Conservation (phyloP, 768 basidiomycete genomes). For the Artomyces pyxidatus region DNA sequence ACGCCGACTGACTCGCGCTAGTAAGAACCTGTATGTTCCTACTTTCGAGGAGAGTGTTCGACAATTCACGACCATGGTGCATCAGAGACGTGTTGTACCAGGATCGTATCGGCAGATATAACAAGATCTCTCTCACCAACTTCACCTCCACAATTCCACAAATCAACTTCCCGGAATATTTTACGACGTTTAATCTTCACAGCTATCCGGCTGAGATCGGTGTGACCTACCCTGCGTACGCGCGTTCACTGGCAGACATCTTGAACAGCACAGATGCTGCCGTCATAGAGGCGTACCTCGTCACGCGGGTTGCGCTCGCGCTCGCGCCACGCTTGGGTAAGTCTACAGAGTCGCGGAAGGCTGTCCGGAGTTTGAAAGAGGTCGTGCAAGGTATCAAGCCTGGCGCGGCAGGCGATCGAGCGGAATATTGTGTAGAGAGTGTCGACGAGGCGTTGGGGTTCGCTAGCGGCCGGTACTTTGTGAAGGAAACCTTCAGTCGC, state of each 20-base stretch:
- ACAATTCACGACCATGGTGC: not conserved
- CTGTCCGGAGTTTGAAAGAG: constrained; percentile 62
- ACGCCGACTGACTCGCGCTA: constrained; percentile 64
- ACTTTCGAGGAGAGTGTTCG: not conserved
- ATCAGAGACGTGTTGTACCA: constrained; percentile 57
- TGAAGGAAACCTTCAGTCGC: constrained; percentile 72
- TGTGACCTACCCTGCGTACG: constrained; percentile 75
- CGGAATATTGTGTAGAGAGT: constrained; percentile 71
- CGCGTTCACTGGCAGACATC: constrained; percentile 56
- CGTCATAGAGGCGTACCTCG: constrained; percentile 81
- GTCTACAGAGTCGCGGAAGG: constrained; percentile 72
- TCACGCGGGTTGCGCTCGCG: constrained; percentile 62
- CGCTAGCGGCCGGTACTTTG: constrained; percentile 83
- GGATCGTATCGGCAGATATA: constrained; percentile 85
- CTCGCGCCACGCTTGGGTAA: constrained; percentile 67
- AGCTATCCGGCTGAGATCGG: constrained; percentile 70
- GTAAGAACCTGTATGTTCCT: constrained; percentile 61
- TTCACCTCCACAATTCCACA: constrained; percentile 64
- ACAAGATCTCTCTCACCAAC: constrained; percentile 64
- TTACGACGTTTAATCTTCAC: constrained; percentile 76
- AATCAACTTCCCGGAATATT: constrained; percentile 79
- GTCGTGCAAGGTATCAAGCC: constrained; percentile 77
- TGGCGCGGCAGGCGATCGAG: constrained; percentile 75
- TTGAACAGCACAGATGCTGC: constrained; percentile 59
- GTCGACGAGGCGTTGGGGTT: constrained; percentile 79